Base-by-base conservation (phyloP, 345 rosid genomes). In the Physaria fendleri region DNA sequence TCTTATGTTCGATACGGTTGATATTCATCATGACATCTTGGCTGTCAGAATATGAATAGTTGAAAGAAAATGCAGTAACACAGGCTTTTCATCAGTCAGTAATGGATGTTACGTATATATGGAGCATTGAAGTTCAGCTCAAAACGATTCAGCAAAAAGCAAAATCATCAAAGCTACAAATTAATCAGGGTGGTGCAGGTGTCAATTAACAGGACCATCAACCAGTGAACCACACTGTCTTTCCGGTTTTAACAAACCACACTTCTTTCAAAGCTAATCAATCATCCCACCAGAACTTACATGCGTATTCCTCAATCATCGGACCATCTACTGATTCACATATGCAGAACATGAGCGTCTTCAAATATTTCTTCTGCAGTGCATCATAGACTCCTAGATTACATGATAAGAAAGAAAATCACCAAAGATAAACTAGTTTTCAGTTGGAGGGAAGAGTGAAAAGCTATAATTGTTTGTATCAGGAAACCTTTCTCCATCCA, bases 401-500 rank as follows among this genome's bases (percentile, higher is more conserved):
- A 38, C 25, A 52, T 12, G 32, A 64, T 1, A 1, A 47, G 30
- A 29, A 59, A 61, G 15, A 56, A 6, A 18, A 62, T 34, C 38
- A 65, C n/a, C 24, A 67, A 62, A 16, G 1, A 42, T 21, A 30
- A 30, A 33, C 11, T 33, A 40, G 6, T 35, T 30, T 23, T 15
- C 15, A 8, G n/a, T 52, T 14, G 10, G 47, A 8, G 27, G 1
- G 4, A 50, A 30, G 3, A 37, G 16, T 6, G 12, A 2, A 58
- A 16, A 29, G 8, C 17, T 5, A n/a, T 22, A 55, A 63, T 38
- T 24, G 2, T 23, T 15, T 11, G 14, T 17, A 12, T 40, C 2
- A 8, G 11, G 41, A 46, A 73, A 75, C 97, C 96, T 85, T 90
- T 94, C 79, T 94, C 97, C 99, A 90, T 90, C 97, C 99, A 90